Conservation (phyloP, 139 green algal genomes). For the Tetraselmis chui region DNA sequence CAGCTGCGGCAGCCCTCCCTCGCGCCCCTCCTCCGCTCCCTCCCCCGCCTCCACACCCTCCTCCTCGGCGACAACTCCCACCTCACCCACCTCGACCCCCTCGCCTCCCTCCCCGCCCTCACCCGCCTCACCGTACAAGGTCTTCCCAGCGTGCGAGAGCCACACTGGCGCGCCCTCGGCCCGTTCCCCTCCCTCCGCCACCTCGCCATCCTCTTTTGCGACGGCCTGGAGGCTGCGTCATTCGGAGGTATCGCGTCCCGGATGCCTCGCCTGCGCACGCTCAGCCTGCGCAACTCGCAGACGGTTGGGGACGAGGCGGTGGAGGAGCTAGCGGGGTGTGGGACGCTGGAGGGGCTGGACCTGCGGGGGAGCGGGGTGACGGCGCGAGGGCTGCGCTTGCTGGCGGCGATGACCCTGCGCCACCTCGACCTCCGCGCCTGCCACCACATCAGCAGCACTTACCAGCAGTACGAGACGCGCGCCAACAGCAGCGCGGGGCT, state of each 20-base stretch:
- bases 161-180: neutral
- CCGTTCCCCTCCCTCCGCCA: neutral
- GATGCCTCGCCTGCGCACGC: neutral
- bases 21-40: neutral
- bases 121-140: neutral
- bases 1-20: neutral
- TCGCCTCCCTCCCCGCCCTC: neutral
- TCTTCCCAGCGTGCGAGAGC: neutral
- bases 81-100: neutral
- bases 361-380: neutral
- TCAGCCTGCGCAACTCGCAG: neutral
- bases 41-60: neutral
- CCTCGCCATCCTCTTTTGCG: neutral
- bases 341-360: neutral
- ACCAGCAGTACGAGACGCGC: neutral
- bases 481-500: neutral
- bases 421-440: neutral
- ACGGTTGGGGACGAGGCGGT: neutral
- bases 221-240: neutral
- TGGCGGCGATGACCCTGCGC: neutral
- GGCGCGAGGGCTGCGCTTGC: neutral
- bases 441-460: neutral
- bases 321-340: neutral
- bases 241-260: neutral
- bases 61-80: neutral